phyloP scores from a whole-genome alignment of 495 filamentous ascomycete genomes.

The Aspergillus bridgeri region DNA sequence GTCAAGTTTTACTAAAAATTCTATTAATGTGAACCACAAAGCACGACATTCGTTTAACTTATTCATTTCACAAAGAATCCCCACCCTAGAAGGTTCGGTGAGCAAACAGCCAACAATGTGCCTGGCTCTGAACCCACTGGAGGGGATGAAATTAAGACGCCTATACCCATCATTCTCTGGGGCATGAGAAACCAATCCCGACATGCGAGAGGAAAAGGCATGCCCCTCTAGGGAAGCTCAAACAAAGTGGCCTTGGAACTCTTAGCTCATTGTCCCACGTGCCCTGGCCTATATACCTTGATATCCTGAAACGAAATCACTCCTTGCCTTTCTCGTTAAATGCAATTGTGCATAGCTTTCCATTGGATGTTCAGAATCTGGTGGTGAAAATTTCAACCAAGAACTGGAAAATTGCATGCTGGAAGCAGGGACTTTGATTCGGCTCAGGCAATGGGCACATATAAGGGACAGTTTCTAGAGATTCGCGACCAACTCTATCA shows the following conservation, averaged over 20 bases:
- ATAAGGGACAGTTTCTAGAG: not conserved
- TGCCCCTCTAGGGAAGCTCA: slow-evolving; percentile 20
- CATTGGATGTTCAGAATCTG: not conserved
- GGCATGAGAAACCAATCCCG: slow-evolving; percentile 29
- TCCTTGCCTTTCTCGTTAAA: not conserved
- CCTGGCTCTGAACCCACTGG: not conserved
- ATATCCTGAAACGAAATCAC: not conserved
- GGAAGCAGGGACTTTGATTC: not conserved
- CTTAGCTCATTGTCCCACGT: not conserved
- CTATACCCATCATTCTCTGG: slow-evolving; percentile 10
- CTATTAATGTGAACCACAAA: not conserved
- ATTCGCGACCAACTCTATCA: slow-evolving; percentile 12
- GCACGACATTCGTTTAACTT: not conserved
- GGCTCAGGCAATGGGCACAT: not conserved
- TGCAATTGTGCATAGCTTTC: not conserved
- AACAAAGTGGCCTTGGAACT: not conserved
- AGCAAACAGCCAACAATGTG: not conserved
- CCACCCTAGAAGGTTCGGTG: not conserved
- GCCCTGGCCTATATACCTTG: not conserved
- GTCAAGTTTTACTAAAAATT: not conserved
- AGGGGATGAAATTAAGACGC: not conserved
- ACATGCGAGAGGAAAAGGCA: slow-evolving; percentile 30
- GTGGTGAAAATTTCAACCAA: too few relatives aligned
- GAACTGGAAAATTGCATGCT: not conserved
- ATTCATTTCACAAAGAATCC: not conserved